Conservation (phyloP, 768 basidiomycete genomes). For the Serendipita indica region DNA sequence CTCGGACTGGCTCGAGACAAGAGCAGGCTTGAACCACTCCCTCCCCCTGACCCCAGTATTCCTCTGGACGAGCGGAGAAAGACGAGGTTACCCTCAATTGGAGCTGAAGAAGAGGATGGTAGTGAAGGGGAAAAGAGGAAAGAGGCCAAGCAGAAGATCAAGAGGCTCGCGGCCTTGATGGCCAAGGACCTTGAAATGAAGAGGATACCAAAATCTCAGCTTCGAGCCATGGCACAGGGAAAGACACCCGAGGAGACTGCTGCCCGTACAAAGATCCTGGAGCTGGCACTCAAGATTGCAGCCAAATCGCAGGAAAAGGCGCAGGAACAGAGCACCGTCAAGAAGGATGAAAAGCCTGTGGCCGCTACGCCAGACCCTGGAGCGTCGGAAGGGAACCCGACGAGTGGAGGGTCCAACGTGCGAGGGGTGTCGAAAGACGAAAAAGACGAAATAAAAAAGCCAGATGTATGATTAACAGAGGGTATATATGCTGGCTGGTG, state of each 20-base stretch:
- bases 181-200: not conserved
- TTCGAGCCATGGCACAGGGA: conserved; percentile 3
- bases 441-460: no score
- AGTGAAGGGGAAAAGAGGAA: not conserved
- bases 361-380: not conserved
- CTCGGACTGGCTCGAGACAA: not conserved
- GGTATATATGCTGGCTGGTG: no score
- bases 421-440: no score
- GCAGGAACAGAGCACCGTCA: not conserved
- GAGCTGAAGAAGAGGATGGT: not conserved
- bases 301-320: not conserved
- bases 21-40: not conserved
- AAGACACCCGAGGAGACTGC: conserved; percentile 5
- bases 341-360: not conserved
- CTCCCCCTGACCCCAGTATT: not conserved
- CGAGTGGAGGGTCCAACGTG: no score
- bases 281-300: conserved; percentile 3
- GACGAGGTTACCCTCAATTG: not conserved
- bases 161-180: not conserved
- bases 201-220: not conserved
- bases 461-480: no score
- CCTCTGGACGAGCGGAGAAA: not conserved
- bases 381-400: no score
- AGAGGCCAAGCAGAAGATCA: conserved; percentile 1
- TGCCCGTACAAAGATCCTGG: not conserved